These are phyloP conservation scores for Plasmopara muralis DNA, from an alignment of 352 stramenopile genomes.

Conservation along the genomic window DNA sequence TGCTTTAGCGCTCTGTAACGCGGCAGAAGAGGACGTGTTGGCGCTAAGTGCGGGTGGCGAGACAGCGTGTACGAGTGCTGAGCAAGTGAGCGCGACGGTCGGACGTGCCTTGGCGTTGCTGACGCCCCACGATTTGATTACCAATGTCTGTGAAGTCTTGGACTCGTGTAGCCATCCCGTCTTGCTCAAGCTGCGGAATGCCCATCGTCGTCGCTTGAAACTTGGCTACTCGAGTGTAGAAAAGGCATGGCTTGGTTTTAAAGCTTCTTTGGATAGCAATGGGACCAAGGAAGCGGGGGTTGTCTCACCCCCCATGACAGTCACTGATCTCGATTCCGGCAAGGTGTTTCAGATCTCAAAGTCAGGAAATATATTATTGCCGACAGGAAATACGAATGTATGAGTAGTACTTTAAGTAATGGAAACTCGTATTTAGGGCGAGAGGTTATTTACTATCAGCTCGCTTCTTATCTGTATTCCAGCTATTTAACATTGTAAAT, in stretches of 20 bases:
- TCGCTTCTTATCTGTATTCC: no score
- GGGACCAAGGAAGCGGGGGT: not conserved
- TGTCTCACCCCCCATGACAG: conserved; percentile 33
- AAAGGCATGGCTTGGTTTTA: conserved; percentile 16
- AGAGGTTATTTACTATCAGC: no score
- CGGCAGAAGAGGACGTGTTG: conserved; percentile 37
- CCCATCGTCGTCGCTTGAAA: conserved; percentile 56
- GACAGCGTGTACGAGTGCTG: conserved; percentile 31
- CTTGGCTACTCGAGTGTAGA: conserved; percentile 33
- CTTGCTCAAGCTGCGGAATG: conserved; percentile 70
- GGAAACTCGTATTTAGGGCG: no score
- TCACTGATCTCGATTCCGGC: conserved; percentile 64
- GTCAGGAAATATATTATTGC: conserved; percentile 53
- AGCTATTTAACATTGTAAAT: no score
- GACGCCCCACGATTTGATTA: conserved; percentile 51
- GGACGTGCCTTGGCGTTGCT: conserved; percentile 44
- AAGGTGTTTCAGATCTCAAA: conserved; percentile 65
- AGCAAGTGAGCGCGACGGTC: conserved; percentile 62
- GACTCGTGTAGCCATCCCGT: conserved; percentile 65
- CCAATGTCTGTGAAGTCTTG: conserved; percentile 75
- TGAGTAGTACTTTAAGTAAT: no score
- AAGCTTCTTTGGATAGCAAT: conserved; percentile 2
- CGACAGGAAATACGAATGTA: conserved; percentile 4
- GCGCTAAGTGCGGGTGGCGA: no score
- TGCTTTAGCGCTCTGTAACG: conserved; percentile 58